A percentile compares a stretch with the other conserved stretches of the same genome.
Conservation (phyloP, 805 yeast species). For the Kodamaea fukazawae region DNA sequence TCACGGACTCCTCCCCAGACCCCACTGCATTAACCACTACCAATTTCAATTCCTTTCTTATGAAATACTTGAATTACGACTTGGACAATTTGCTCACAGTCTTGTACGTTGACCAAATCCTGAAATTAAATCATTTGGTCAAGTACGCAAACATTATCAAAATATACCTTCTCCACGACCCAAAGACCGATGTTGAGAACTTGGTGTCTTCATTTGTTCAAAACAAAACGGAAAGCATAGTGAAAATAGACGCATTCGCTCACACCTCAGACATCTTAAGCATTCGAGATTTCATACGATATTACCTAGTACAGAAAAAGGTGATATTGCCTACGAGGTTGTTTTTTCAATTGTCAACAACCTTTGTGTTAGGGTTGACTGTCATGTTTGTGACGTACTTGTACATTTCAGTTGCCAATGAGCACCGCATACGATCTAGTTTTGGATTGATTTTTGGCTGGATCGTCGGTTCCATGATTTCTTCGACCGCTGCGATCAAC, state of each 20-base stretch:
- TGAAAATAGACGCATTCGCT: conserved; percentile 6
- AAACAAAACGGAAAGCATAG: neutral
- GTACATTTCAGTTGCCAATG: conserved; percentile 31
- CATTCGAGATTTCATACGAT: conserved; percentile 17
- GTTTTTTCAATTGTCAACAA: conserved; percentile 5
- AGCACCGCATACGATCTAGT: conserved; percentile 33
- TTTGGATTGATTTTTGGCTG: conserved; percentile 38
- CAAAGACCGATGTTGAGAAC: conserved; percentile 1
- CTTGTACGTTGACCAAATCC: conserved; percentile 25
- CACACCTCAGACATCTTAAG: conserved; percentile 12
- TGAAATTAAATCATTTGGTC: conserved; percentile 28
- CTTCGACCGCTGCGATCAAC: conserved; percentile 28
- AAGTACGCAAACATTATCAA: conserved; percentile 22
- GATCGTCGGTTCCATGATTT: conserved; percentile 25
- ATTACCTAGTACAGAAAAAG: conserved; percentile 12
- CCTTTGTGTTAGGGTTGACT: conserved; percentile 1
- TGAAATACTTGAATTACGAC: conserved; percentile 26
- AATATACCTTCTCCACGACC: conserved; percentile 21
- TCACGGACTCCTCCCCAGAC: neutral
- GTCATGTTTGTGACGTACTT: conserved; percentile 18
- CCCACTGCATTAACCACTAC: neutral
- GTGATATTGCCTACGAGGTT: conserved; percentile 5
- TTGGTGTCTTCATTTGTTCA: neutral
- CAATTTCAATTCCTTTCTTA: conserved; percentile 10
- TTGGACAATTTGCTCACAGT: conserved; percentile 20